Evolutionary conservation across 371 early-diverging fungal species (phyloP).

Genomic region (Nematocida sp.): DNA sequence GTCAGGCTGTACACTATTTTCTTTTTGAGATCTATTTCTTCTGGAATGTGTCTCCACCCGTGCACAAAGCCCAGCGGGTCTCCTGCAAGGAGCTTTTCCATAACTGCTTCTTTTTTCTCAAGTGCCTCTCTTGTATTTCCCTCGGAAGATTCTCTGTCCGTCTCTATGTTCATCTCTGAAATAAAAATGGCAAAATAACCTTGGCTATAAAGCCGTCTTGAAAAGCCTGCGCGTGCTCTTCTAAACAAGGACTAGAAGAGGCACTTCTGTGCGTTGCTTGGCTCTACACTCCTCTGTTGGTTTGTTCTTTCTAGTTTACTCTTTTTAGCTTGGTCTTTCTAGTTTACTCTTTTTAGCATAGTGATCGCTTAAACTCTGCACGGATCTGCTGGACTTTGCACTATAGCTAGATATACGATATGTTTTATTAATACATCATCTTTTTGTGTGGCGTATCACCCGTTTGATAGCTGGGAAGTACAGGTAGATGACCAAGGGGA

Average conservation of each 20-base stretch:
- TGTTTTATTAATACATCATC: not conserved
- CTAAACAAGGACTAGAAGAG: not conserved
- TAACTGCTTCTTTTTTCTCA: conserved; percentile 2
- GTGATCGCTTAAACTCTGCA: too few relatives aligned
- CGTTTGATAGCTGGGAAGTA: not conserved
- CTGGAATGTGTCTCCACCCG: conserved; percentile 47
- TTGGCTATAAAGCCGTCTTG: too few relatives aligned
- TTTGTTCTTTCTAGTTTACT: not conserved
- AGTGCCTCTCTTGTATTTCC: not conserved
- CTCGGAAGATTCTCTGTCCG: not conserved
- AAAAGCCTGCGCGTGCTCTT: too few relatives aligned
- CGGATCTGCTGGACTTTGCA: too few relatives aligned
- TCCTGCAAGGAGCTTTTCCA: conserved; percentile 13
- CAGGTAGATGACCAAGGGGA: conserved; percentile 31
- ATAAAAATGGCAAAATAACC: conserved; percentile 41
- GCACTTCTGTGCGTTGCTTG: not conserved
- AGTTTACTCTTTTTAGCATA: not conserved
- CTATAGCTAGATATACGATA: too few relatives aligned
- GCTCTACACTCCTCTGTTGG: not conserved
- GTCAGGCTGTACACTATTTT: conserved; percentile 36
- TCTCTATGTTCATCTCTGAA: conserved; percentile 15
- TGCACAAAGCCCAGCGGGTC: conserved; percentile 26
- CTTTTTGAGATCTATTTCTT: conserved; percentile 20
- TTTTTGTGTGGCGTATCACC: not conserved
- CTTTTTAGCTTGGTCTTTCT: too few relatives aligned